Evolutionary conservation across 2,329 filamentous ascomycete genomes (phyloP), one percentile per base, ranked within the genome.

Genomic region (Exophiala spinifera): DNA sequence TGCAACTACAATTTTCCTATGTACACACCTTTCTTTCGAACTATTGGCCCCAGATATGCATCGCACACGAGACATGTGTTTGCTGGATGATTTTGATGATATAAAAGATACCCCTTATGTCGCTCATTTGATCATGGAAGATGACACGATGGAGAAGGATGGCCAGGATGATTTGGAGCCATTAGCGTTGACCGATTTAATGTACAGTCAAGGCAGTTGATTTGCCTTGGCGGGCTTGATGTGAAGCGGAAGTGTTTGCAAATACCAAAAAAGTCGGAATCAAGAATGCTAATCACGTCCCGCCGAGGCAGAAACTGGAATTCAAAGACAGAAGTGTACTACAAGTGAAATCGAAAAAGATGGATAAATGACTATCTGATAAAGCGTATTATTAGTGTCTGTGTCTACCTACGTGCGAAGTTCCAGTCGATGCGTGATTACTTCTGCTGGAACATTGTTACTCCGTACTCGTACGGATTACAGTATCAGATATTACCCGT

Each of bases 161-260:
- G 6, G 20, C 15, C 34, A 36, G 14, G 39, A 42, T 47, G 15
- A 42, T 46, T 46, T 55, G 51, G 37, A n/a, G 37, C 46, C 17
- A 31, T 37, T 20, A 51, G 40, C 44, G 31, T 15, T 14, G 20
- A 31, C 28, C 21, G 23, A n/a, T 23, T 44, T 25, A n/a, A 44
- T 49, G 51, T 57, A 57, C 49, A 55, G 43, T 43, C 23, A 33
- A 48, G 31, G 44, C 53, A 53, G 49, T 49, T 54, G 51, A 57
- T 47, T 49, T 57, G 51, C 55, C 15, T 51, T 11, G 25, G 39
- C 42, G 33, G 42, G 15, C 25, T 42, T 51, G 28, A 40, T 45
- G 42, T 55, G 53, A 51, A 10, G 43, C 15, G 14, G 23, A 25
- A 33, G 25, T 37, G 15, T 23, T 34, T 53, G 45, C 49, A 51